Base-by-base conservation (phyloP, 257 asterid genomes). In the Voacanga thouarsii region DNA sequence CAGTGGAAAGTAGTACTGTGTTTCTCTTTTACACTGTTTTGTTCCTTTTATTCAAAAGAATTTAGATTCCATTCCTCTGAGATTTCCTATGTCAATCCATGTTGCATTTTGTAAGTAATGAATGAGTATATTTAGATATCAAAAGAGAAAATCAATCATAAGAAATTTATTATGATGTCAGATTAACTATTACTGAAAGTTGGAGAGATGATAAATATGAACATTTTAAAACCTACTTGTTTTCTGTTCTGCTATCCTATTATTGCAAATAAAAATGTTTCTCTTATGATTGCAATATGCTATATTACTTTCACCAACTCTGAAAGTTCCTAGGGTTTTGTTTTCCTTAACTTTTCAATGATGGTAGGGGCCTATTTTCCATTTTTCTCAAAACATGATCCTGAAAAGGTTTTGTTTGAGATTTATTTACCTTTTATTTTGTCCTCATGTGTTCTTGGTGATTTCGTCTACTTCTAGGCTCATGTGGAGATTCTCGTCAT, bases 1-100 rank as follows among this genome's bases (percentile, higher is more conserved):
- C 83, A 79, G 77, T 64, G 82, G 82, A 74, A 84, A 80, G 66
- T 77, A 80, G 74, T 67, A 75, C 84, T 77, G 81, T 77, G 71
- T 75, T 82, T 78, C 81, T 74, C 65, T 73, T 77, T 41, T 64
- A 26, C 33, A 16, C 24, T 53, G 30, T 24, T 78, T 75, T 50
- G 61, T 72, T 79, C 79, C 67, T 74, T 81, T 65, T 30, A 33
- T 66, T 66, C 24, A 30, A 33, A 64, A 65, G 71, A 64, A 64
- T 37, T 61, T 66, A 74, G 61, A 80, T 65, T 72, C 67, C 50
- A 44, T 80, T 72, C 69, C 69, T 77, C 23, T 49, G 75, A 45
- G 18, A 74, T 66, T 65, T 51, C 33, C 71, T 45, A 57, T 57
- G 37, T 70, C 64, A 47, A 19, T 78, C 30, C 21, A 11, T n/a